Percentiles rank a stretch among this genome's conserved stretches.
These are phyloP conservation scores for Pseudonitzschia multiseries DNA, from an alignment of 108 stramenopile genomes.

Conservation along the genomic window DNA sequence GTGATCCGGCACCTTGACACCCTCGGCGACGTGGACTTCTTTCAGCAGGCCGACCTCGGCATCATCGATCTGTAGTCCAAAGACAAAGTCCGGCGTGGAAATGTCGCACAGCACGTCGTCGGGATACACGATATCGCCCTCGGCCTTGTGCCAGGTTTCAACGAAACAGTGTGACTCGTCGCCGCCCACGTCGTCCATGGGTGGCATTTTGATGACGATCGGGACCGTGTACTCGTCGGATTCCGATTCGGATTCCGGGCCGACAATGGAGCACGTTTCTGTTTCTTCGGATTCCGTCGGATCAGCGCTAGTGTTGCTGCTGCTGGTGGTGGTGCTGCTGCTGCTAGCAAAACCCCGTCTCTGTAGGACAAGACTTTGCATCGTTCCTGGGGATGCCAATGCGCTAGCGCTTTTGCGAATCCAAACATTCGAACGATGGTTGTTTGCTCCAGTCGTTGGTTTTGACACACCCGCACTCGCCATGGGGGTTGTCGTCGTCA, in stretches of 20 bases:
- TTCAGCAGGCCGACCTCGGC: conserved; percentile 42
- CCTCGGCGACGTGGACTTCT: conserved; percentile 38
- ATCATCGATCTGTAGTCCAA: conserved; percentile 59
- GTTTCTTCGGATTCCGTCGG: conserved; percentile 3
- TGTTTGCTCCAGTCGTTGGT: too few species aligned
- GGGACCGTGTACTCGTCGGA: conserved; percentile 23
- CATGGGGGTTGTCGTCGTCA: too few species aligned
- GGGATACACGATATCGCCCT: conserved; percentile 38
- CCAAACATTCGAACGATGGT: background rate
- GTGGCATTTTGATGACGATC: conserved; percentile 34
- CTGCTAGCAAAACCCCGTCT: too few species aligned
- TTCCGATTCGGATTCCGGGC: background rate
- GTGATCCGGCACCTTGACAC: conserved; percentile 16
- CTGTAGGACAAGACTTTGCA: too few species aligned
- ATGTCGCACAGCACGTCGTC: conserved; percentile 57
- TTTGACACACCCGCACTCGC: too few species aligned
- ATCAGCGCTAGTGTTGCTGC: background rate
- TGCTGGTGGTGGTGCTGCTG: too few species aligned
- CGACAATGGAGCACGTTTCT: too few species aligned
- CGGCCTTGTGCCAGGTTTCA: conserved; percentile 49
- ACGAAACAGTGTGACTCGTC: background rate
- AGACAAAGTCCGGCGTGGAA: conserved; percentile 49
- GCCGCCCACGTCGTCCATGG: conserved; percentile 10
- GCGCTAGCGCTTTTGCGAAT: too few species aligned
- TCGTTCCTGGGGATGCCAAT: too few species aligned